Conservation (phyloP, 257 asterid genomes). For the Solanum pimpinellifolium region DNA sequence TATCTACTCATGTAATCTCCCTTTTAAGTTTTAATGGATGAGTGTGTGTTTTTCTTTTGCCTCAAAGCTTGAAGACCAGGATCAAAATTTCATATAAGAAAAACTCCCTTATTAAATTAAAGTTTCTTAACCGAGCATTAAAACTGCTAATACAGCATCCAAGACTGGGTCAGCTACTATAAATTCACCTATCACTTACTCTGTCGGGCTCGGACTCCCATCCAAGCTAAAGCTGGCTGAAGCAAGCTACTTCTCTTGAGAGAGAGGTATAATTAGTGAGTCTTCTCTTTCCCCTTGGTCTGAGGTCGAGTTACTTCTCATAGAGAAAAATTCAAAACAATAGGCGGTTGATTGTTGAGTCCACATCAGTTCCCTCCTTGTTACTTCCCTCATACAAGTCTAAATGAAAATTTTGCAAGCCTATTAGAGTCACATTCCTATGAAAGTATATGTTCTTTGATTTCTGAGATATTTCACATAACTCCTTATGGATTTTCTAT, state of each 20-base stretch:
- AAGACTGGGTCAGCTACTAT: not conserved
- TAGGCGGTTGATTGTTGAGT: not conserved
- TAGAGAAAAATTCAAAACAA: not conserved
- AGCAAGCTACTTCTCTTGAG: not conserved
- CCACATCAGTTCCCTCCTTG: not conserved
- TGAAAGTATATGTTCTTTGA: not conserved
- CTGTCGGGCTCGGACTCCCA: not conserved
- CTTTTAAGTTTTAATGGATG: not conserved
- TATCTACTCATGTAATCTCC: not conserved
- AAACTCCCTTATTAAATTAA: not conserved
- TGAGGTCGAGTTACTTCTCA: not conserved
- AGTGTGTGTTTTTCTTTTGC: not conserved
- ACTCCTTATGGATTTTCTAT: not conserved
- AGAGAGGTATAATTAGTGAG: not conserved
- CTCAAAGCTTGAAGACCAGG: not conserved
- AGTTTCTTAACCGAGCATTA: not conserved
- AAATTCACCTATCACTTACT: not conserved
- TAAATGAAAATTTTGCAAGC: not conserved
- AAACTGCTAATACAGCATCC: not conserved
- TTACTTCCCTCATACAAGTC: not conserved
- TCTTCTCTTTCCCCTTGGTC: not conserved
- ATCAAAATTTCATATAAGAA: not conserved
- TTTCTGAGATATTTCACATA: not conserved
- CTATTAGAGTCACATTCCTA: not conserved
- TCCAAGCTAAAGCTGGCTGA: not conserved